Conservation (phyloP, 192 early-diverging fungal species). For the Paraglomus occultum region DNA sequence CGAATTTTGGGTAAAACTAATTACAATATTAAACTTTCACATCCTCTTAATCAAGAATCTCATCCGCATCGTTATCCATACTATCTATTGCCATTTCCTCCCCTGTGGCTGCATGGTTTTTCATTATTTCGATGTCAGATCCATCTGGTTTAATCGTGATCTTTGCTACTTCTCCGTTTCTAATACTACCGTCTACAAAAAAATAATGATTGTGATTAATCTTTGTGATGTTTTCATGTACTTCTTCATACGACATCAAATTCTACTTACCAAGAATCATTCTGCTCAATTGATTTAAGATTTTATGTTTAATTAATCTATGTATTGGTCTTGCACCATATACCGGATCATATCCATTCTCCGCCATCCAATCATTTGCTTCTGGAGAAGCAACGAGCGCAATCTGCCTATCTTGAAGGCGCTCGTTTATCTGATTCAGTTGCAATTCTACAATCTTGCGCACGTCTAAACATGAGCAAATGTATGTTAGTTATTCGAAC, state of each 20-base stretch:
- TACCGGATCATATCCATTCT: constrained; percentile 83
- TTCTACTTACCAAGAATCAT: constrained; percentile 19
- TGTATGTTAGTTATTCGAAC: background rate
- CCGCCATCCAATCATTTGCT: constrained; percentile 75
- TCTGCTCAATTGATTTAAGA: constrained; percentile 49
- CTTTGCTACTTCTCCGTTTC: constrained; percentile 15
- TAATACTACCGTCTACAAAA: constrained; percentile 14
- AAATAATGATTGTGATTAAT: background rate
- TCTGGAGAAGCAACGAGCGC: constrained; percentile 61
- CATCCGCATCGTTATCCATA: constrained; percentile 1
- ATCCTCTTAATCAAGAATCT: background rate
- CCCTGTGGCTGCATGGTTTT: background rate
- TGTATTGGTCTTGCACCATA: constrained; percentile 94
- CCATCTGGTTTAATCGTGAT: background rate
- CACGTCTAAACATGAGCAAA: constrained; percentile 37
- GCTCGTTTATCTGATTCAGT: constrained; percentile 60
- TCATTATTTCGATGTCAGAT: background rate
- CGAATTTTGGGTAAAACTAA: too few relatives aligned
- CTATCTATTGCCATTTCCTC: constrained; percentile 24
- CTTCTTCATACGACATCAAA: background rate
- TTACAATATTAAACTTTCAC: too few relatives aligned
- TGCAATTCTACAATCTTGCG: constrained; percentile 75
- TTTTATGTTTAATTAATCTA: constrained; percentile 78
- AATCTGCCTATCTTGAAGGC: constrained; percentile 78
- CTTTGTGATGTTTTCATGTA: background rate